Percentiles rank a stretch among this genome's conserved stretches.
These are phyloP conservation scores for Starmerella stigmatis DNA, from an alignment of 805 yeast species.

Conservation along the genomic window DNA sequence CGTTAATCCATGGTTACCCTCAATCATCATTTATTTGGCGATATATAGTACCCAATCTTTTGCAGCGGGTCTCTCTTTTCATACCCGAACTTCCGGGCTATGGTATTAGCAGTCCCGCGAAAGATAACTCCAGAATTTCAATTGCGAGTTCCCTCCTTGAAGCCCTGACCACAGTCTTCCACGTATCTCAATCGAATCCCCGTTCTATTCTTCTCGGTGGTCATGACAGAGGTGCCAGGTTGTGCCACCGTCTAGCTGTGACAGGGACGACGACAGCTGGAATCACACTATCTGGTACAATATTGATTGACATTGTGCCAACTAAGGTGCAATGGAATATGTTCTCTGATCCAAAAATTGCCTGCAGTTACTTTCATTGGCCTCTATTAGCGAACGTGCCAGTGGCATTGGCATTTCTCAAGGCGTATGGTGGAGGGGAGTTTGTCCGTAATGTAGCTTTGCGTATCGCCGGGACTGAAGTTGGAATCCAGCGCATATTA, in stretches of 20 bases:
- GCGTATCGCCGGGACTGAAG: neutral
- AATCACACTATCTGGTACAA: neutral
- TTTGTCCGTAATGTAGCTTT: neutral
- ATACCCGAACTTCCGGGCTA: neutral
- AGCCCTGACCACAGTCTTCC: neutral
- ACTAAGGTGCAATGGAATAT: conserved; percentile 1
- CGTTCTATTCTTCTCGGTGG: neutral
- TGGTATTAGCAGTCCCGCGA: neutral
- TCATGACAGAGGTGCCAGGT: neutral
- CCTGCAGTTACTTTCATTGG: conserved; percentile 4
- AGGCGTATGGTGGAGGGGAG: conserved; percentile 2
- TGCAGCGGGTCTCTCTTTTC: neutral
- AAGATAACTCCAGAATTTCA: neutral
- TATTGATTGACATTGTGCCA: neutral
- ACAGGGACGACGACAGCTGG: neutral
- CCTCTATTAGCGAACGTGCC: neutral
- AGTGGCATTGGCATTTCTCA: neutral
- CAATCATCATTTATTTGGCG: neutral
- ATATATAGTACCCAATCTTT: neutral
- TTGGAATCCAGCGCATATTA: neutral
- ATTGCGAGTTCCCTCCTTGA: neutral
- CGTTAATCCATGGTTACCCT: neutral
- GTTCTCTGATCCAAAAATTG: neutral
- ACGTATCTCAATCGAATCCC: neutral
- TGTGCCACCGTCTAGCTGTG: neutral